These are phyloP conservation scores for Neofusicoccum umdonicola DNA, from an alignment of 2,329 filamentous ascomycete genomes.

Conservation along the genomic window DNA sequence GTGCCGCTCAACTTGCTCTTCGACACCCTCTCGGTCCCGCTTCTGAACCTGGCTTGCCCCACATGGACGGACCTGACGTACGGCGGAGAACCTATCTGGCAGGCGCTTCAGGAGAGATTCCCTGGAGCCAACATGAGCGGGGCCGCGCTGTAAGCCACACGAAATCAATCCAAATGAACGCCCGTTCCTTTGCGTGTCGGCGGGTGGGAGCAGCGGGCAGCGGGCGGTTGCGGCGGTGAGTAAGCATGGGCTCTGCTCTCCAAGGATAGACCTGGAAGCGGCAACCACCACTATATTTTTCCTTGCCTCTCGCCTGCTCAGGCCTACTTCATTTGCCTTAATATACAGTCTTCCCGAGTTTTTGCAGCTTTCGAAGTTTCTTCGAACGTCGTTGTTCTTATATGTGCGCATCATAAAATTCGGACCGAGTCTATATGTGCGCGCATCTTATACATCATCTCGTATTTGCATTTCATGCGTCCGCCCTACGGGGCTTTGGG, in stretches of 20 bases:
- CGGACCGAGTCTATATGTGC: constrained; percentile 10
- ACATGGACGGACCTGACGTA: constrained; percentile 25
- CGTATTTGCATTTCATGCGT: constrained; percentile 3
- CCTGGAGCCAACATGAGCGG: neutral
- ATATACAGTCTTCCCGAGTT: neutral
- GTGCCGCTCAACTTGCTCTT: constrained; percentile 24
- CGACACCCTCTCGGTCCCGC: constrained; percentile 23
- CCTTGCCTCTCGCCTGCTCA: neutral
- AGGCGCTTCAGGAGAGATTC: neutral
- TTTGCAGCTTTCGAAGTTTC: neutral
- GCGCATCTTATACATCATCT: constrained; percentile 8
- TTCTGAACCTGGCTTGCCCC: constrained; percentile 27
- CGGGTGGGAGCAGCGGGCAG: neutral
- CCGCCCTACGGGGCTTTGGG: neutral
- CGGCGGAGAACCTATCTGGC: constrained; percentile 2
- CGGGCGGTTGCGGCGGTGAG: neutral
- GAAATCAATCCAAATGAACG: too few relatives aligned
- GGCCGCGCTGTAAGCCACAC: neutral
- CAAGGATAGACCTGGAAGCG: neutral
- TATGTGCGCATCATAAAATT: constrained; percentile 13
- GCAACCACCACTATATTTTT: neutral
- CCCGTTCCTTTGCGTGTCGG: neutral
- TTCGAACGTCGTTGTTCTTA: constrained; percentile 10
- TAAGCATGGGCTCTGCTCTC: neutral
- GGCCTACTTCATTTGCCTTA: neutral